Base-by-base conservation (phyloP, 257 asterid species). In the Sherardia arvensis region DNA sequence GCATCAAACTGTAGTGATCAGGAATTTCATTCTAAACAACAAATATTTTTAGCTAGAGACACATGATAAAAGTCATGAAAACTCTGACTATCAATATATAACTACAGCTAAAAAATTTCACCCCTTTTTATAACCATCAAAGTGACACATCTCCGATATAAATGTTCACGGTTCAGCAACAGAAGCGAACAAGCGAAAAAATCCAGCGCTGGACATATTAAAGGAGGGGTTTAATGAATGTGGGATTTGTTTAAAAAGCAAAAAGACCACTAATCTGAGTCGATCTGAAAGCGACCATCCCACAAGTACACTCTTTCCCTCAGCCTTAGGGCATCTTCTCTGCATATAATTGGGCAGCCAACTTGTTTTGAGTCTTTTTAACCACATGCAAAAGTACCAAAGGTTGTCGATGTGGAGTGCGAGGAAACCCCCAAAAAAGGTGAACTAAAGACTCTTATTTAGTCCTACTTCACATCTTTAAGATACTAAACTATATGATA, bases 341-440 rank as follows among this genome's bases (percentile, higher is more conserved):
- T 25, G 15, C 83, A 76, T 2, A 81, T 82, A 66, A 84, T 86
- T 81, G 85, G 85, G 59, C 61, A 74, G 69, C 57, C 32, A 32
- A 61, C 26, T 66, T 64, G 11, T 7, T 40, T 40, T 49, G 20
- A 49, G 9, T 0, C 58, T 40, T 55, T 58, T 38, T 55, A 48
- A 64, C 62, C 64, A 59, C 38, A 67, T 71, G 51, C 22, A 49
- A 48, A 69, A 70, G 73, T 71, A 71, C 78, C 71, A 81, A n/a
- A 73, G 11, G 7, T 58, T 17, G 74, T 29, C 23, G 53, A 55
- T 34, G 55, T 70, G 74, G 62, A 43, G 25, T 11, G 63, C 15
- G 4, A 27, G 51, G 69, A 54, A 29, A 28, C 20, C 64, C 56
- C 53, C 27, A 72, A 69, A 64, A 69, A 66, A 55, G 38, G 54